Conservation (phyloP, 2,329 filamentous ascomycete genomes). For the Cercospora citrullina region DNA sequence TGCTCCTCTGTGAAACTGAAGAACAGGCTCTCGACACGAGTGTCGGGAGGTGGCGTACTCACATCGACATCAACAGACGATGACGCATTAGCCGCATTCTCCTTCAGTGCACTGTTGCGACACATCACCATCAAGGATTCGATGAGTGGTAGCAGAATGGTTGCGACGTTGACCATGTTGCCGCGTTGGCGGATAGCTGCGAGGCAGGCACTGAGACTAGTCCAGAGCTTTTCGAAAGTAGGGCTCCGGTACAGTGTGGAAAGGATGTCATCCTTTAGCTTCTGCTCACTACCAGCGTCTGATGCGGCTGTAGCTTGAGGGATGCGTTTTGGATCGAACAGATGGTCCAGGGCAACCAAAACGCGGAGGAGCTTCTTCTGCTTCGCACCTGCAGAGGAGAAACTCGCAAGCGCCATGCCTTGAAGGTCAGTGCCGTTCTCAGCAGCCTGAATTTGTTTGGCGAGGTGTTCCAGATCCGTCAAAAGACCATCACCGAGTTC, state of each 20-base stretch:
- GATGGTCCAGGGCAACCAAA: slow-evolving; percentile 88
- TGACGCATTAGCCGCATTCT: slow-evolving; percentile 58
- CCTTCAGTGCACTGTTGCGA: slow-evolving; percentile 88
- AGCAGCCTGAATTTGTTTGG: slow-evolving; percentile 83
- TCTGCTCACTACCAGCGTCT: slow-evolving; percentile 48
- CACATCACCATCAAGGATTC: slow-evolving; percentile 98
- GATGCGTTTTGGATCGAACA: slow-evolving; percentile 77
- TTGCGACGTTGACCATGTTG: slow-evolving; percentile 95
- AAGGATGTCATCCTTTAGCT: slow-evolving; percentile 80
- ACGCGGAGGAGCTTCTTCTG: slow-evolving; percentile 94
- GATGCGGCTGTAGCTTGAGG: slow-evolving; percentile 21
- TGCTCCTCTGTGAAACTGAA: slow-evolving; percentile 98
- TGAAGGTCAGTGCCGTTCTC: slow-evolving; percentile 92
- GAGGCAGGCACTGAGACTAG: slow-evolving; percentile 84
- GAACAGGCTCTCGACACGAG: slow-evolving; percentile 84
- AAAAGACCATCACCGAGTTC: slow-evolving; percentile 81
- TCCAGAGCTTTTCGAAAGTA: slow-evolving; percentile 89
- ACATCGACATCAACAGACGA: slow-evolving; percentile 44
- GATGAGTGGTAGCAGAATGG: slow-evolving; percentile 89
- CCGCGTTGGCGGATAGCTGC: slow-evolving; percentile 85
- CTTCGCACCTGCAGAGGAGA: slow-evolving; percentile 92
- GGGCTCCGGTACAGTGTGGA: slow-evolving; percentile 86
- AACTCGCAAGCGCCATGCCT: slow-evolving; percentile 88
- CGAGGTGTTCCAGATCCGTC: slow-evolving; percentile 76
- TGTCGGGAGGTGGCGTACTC: slow-evolving; percentile 75